These are phyloP conservation scores for Oxalis stricta DNA, from an alignment of 441 rosid species.

Conservation along the genomic window DNA sequence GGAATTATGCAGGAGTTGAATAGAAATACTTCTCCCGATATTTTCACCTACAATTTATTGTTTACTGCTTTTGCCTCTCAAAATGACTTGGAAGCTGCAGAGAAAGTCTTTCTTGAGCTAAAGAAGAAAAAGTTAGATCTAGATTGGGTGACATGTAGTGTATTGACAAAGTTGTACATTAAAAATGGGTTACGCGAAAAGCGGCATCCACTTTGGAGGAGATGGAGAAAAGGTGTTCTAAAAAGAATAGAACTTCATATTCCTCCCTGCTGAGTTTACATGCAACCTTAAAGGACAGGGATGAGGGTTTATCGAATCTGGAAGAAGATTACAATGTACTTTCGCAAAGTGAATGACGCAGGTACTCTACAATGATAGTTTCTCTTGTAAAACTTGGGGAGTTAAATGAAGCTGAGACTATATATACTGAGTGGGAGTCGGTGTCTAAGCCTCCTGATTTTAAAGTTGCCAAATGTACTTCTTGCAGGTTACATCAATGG, in stretches of 20 bases:
- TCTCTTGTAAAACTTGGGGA: slow-evolving; percentile 58
- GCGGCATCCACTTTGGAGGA: slow-evolving; percentile 58
- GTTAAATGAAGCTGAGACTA: slow-evolving; percentile 47
- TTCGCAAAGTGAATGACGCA: slow-evolving; percentile 55
- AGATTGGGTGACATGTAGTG: slow-evolving; percentile 79
- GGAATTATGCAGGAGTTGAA: slow-evolving; percentile 43
- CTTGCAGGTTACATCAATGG: slow-evolving; percentile 57
- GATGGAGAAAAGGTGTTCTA: slow-evolving; percentile 66
- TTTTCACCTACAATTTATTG: slow-evolving; percentile 61
- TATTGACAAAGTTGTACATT: slow-evolving; percentile 45
- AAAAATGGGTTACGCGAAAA: slow-evolving; percentile 35
- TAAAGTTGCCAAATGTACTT: slow-evolving; percentile 46
- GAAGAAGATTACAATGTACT: slow-evolving; percentile 45
- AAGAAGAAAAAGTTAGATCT: slow-evolving; percentile 50
- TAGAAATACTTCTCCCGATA: slow-evolving; percentile 44
- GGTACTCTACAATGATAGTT: slow-evolving; percentile 63
- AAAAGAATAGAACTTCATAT: slow-evolving; percentile 38
- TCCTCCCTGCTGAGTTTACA: slow-evolving; percentile 69
- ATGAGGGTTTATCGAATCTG: slow-evolving; percentile 48
- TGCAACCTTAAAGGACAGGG: slow-evolving; percentile 45
- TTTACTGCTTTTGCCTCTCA: slow-evolving; percentile 40
- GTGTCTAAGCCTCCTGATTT: slow-evolving; percentile 42
- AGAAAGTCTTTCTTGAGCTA: slow-evolving; percentile 40
- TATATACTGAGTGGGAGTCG: slow-evolving; percentile 74
- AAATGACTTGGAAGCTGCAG: slow-evolving; percentile 50